These are phyloP conservation scores for Neofusicoccum sp. DNA, from an alignment of 2,329 filamentous ascomycete genomes.

Conservation along the genomic window DNA sequence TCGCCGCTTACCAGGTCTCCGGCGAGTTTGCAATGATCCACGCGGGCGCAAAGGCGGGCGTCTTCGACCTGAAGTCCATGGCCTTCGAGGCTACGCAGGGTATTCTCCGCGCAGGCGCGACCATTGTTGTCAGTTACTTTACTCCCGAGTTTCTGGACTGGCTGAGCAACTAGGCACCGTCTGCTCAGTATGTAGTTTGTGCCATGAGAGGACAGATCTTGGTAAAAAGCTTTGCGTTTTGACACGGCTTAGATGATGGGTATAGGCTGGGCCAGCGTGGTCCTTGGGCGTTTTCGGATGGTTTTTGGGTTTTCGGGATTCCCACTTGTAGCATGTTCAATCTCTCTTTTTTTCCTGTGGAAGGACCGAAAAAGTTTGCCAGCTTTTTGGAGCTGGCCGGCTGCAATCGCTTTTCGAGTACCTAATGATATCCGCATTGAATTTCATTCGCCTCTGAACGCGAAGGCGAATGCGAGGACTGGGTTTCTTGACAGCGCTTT, in stretches of 20 bases:
- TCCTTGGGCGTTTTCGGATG: background rate
- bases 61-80: slow-evolving; percentile 94
- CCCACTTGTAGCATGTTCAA: slow-evolving; percentile 6
- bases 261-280: background rate
- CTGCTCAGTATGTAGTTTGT: background rate
- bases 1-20: slow-evolving; percentile 95
- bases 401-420: background rate
- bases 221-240: background rate
- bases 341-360: background rate
- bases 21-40: slow-evolving; percentile 99
- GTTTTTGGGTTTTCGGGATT: background rate
- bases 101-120: slow-evolving; percentile 89
- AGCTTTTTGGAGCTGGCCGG: background rate
- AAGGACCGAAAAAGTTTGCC: background rate
- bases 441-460: background rate
- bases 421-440: slow-evolving; percentile 10
- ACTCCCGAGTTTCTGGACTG: slow-evolving; percentile 75
- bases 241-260: background rate
- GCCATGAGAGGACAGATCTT: background rate
- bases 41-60: slow-evolving; percentile 90
- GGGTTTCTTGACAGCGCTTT: no score
- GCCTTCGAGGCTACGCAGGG: slow-evolving; percentile 93
- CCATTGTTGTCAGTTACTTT: slow-evolving; percentile 93
- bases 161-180: slow-evolving; percentile 44
- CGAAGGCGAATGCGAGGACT: no score